These are phyloP conservation scores for Gracilaria vermiculophylla DNA, from an alignment of 23 red algal species.

Conservation along the genomic window DNA sequence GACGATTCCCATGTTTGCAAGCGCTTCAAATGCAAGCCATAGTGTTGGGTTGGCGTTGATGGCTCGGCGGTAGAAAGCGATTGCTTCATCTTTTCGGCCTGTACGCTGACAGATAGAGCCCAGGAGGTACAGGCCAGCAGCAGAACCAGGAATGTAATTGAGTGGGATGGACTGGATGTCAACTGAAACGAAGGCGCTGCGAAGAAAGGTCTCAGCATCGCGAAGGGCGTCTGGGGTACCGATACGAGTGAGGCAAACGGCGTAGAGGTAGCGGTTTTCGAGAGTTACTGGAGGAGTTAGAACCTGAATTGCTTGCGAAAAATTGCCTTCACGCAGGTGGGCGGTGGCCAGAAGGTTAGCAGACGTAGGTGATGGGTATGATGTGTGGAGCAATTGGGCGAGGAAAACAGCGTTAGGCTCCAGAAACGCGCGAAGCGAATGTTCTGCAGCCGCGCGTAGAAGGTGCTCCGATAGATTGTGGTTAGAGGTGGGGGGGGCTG, in stretches of 20 bases:
- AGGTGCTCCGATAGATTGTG: conserved; percentile 31
- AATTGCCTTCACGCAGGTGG: conserved; percentile 43
- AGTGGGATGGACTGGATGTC: conserved; percentile 5
- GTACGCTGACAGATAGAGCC: conserved; percentile 63
- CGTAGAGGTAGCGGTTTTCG: conserved; percentile 47
- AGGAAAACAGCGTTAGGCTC: conserved; percentile 72
- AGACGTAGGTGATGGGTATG: conserved; percentile 49
- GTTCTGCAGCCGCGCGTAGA: conserved; percentile 57
- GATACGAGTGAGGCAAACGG: conserved; percentile 53
- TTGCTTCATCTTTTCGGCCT: conserved; percentile 70
- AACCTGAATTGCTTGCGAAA: conserved; percentile 33
- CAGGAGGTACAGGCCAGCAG: conserved; percentile 67
- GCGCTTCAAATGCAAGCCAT: conserved; percentile 73
- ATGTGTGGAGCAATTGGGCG: conserved; percentile 56
- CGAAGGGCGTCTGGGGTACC: conserved; percentile 49
- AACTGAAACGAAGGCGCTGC: conserved; percentile 13
- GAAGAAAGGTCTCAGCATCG: conserved; percentile 59
- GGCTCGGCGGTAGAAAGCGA: conserved; percentile 51
- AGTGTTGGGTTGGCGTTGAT: conserved; percentile 66
- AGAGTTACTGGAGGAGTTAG: conserved; percentile 39
- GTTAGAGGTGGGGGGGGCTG: background rate
- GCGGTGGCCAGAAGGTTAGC: conserved; percentile 65
- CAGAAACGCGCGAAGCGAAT: conserved; percentile 51
- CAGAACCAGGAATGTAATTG: conserved; percentile 24
- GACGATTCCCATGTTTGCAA: conserved; percentile 70